Evolutionary conservation across 768 basidiomycete genomes (phyloP).

Genomic region (Dacryopinax primogenitus): DNA sequence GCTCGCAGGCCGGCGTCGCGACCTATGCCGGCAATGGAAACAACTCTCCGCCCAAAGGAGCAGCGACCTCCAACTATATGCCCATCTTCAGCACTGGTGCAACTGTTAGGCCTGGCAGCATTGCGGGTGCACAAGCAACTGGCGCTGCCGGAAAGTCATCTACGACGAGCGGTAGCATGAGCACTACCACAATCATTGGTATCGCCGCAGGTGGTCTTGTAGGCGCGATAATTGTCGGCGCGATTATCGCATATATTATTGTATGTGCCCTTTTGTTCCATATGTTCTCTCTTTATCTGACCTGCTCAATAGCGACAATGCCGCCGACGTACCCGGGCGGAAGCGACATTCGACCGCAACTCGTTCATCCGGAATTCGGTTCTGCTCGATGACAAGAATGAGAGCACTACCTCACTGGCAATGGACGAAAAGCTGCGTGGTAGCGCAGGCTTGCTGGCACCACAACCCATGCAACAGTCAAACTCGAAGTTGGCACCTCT

Average conservation of each 20-base stretch:
- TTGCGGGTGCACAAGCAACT: neutral
- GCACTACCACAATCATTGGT: slow-evolving; percentile 26
- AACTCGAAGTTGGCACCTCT: neutral
- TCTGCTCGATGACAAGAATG: slow-evolving; percentile 34
- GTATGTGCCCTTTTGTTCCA: slow-evolving; percentile 20
- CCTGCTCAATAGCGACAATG: slow-evolving; percentile 19
- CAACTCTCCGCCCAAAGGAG: neutral
- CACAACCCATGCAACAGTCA: neutral
- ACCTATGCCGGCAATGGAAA: slow-evolving; percentile 6
- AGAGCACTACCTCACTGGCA: neutral
- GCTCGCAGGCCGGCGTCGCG: neutral
- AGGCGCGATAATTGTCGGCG: slow-evolving; percentile 26
- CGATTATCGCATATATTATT: slow-evolving; percentile 28
- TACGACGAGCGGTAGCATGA: slow-evolving; percentile 13
- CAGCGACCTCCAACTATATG: neutral
- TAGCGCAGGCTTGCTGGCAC: neutral
- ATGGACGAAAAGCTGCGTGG: neutral
- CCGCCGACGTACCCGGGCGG: slow-evolving; percentile 6
- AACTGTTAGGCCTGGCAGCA: neutral
- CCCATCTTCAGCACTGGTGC: slow-evolving; percentile 9
- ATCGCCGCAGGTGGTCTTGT: slow-evolving; percentile 29
- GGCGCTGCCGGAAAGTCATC: slow-evolving; percentile 7
- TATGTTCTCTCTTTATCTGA: neutral
- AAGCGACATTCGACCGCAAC: slow-evolving; percentile 36
- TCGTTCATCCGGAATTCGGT: slow-evolving; percentile 54